Evolutionary conservation across 495 filamentous ascomycete genomes (phyloP).

Genomic region (Penicillium samsonianum): DNA sequence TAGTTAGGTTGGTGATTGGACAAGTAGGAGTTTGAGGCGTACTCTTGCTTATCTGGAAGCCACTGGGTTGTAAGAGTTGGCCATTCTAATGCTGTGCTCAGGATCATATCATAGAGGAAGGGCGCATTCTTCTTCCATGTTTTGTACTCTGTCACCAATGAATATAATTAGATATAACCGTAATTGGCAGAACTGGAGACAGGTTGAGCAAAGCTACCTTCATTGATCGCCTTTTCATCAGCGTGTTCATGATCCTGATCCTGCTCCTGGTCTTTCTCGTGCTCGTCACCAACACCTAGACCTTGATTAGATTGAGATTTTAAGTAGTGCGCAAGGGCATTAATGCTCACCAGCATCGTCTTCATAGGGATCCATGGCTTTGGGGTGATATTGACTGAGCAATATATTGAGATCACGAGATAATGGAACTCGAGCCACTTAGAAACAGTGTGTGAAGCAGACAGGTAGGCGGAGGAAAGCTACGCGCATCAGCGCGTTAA

Average conservation of each 20-base stretch:
- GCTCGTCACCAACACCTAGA: constrained; percentile 46
- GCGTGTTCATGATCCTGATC: constrained; percentile 78
- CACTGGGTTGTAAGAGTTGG: constrained; percentile 97
- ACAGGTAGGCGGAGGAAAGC: constrained; percentile 31
- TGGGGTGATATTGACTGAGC: neutral
- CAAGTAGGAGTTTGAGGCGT: constrained; percentile 12
- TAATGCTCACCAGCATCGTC: constrained; percentile 33
- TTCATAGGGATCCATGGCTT: constrained; percentile 46
- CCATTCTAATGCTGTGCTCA: constrained; percentile 95
- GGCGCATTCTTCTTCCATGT: constrained; percentile 99
- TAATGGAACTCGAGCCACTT: neutral
- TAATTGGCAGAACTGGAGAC: neutral
- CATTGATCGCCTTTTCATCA: constrained; percentile 87
- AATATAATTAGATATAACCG: constrained; percentile 4
- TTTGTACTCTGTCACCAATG: constrained; percentile 77
- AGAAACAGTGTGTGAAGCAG: constrained; percentile 11
- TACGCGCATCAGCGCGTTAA: constrained; percentile 43
- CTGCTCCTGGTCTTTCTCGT: constrained; percentile 61
- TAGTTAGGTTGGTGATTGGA: constrained; percentile 14
- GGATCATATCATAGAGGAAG: constrained; percentile 95
- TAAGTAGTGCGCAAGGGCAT: neutral
- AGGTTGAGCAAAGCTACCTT: constrained; percentile 55
- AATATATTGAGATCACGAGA: constrained; percentile 6
- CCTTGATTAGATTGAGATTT: constrained; percentile 25
- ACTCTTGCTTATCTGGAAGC: constrained; percentile 94